Conservation (phyloP, 305 asterid species). For the Fraxinus floribunda region DNA sequence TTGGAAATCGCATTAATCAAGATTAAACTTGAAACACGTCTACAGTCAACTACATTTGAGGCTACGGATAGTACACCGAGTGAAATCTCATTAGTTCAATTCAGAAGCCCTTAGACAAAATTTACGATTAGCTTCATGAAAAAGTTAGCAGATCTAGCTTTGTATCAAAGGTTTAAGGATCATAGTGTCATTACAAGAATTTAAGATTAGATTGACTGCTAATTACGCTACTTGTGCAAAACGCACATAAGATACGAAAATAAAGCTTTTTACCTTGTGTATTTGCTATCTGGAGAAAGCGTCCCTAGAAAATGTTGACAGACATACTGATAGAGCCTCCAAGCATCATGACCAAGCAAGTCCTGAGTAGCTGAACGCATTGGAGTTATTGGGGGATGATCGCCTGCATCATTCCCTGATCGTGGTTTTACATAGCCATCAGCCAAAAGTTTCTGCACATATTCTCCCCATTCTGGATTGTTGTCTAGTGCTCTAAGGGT, state of each 20-base stretch:
- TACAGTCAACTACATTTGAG: neutral
- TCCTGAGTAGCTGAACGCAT: constrained; percentile 81
- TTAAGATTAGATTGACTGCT: neutral
- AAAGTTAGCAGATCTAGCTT: neutral
- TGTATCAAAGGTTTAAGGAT: neutral
- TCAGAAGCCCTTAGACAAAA: neutral
- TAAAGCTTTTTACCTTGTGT: constrained; percentile 48
- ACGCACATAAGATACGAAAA: neutral
- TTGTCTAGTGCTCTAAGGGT: constrained; percentile 59
- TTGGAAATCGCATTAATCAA: neutral
- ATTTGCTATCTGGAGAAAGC: constrained; percentile 82
- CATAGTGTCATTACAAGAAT: neutral
- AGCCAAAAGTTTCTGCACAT: constrained; percentile 55
- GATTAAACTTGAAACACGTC: neutral
- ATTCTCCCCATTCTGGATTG: constrained; percentile 63
- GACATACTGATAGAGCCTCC: constrained; percentile 79
- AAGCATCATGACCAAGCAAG: constrained; percentile 70
- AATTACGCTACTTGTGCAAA: neutral
- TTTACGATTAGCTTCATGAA: neutral
- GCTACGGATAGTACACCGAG: neutral
- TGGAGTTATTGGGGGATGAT: constrained; percentile 96
- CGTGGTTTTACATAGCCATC: constrained; percentile 65
- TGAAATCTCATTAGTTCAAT: neutral
- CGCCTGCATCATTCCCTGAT: constrained; percentile 82
- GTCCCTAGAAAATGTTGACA: constrained; percentile 90